A percentile compares a stretch with the other conserved stretches of the same genome.
Evolutionary conservation across 768 basidiomycete genomes (phyloP).

Genomic region (Boletus eberwhitei): DNA sequence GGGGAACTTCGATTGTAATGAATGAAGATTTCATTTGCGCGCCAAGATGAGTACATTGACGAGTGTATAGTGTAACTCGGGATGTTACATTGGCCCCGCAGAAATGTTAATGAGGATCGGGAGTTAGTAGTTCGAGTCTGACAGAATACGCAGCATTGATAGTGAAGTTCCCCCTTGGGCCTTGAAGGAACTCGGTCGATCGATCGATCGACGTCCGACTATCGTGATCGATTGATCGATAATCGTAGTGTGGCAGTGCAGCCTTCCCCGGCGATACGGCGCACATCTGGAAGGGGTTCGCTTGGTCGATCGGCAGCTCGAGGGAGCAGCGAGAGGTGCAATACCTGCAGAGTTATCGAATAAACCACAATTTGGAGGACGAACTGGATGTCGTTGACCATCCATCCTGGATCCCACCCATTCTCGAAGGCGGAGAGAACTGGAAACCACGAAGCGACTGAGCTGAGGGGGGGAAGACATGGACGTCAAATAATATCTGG

Average conservation of each 20-base stretch:
- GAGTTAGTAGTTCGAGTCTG: background rate
- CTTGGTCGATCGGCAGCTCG: background rate
- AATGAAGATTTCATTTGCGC: background rate
- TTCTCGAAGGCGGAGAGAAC: background rate
- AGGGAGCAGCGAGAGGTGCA: too few relatives aligned
- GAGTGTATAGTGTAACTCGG: background rate
- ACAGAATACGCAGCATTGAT: background rate
- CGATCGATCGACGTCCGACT: background rate
- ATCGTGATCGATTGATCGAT: background rate
- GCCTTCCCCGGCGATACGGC: background rate
- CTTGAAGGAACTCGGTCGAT: background rate
- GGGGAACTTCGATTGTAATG: background rate
- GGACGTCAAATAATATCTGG: too few relatives aligned
- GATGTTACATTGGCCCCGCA: background rate
- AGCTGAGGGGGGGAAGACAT: background rate
- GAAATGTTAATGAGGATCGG: background rate
- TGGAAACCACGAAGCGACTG: background rate
- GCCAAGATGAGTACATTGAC: background rate
- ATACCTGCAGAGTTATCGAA: too few relatives aligned
- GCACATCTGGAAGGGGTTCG: background rate
- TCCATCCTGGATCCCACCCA: background rate
- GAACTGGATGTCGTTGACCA: background rate
- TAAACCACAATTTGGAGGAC: background rate
- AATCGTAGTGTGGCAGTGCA: background rate
- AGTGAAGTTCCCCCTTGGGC: background rate